phyloP scores from a whole-genome alignment of 768 basidiomycete genomes.

The Gautieria morchelliformis region DNA sequence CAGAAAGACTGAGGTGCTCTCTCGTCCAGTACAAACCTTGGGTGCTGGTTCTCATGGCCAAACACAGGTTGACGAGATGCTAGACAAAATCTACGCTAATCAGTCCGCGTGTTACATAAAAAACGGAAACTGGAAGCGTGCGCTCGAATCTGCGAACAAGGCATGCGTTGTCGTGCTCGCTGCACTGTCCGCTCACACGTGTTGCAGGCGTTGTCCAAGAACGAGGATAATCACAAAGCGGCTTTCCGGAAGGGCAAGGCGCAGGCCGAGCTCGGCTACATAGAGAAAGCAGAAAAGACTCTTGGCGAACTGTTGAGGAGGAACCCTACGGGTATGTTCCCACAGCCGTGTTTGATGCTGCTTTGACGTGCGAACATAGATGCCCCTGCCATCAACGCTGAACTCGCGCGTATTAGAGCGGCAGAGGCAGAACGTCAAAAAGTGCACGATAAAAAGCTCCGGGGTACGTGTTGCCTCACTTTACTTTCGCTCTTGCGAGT shows the following conservation, averaged over 20 bases:
- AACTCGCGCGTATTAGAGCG: constrained; percentile 48
- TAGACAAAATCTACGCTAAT: constrained; percentile 79
- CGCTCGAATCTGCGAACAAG: constrained; percentile 74
- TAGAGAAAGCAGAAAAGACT: constrained; percentile 60
- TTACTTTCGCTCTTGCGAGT: background rate
- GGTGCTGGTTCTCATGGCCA: background rate
- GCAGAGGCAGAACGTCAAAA: constrained; percentile 62
- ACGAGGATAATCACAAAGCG: constrained; percentile 69
- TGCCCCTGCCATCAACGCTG: constrained; percentile 47
- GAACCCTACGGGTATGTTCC: constrained; percentile 44
- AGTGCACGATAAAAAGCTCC: constrained; percentile 59
- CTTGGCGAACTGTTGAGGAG: constrained; percentile 57
- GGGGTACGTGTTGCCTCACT: constrained; percentile 36
- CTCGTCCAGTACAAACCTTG: background rate
- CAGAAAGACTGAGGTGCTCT: constrained; percentile 42
- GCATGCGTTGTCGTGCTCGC: constrained; percentile 20
- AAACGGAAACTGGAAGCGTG: constrained; percentile 70
- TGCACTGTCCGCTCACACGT: background rate
- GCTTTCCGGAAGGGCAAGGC: constrained; percentile 77
- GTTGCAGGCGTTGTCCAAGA: constrained; percentile 59
- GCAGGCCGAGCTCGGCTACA: constrained; percentile 63
- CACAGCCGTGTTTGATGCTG: background rate
- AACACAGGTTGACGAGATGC: constrained; percentile 55
- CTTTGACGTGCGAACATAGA: constrained; percentile 29
- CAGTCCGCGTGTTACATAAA: constrained; percentile 81